phyloP scores from a whole-genome alignment of 768 basidiomycete genomes.

The Pleurotus djamor region DNA sequence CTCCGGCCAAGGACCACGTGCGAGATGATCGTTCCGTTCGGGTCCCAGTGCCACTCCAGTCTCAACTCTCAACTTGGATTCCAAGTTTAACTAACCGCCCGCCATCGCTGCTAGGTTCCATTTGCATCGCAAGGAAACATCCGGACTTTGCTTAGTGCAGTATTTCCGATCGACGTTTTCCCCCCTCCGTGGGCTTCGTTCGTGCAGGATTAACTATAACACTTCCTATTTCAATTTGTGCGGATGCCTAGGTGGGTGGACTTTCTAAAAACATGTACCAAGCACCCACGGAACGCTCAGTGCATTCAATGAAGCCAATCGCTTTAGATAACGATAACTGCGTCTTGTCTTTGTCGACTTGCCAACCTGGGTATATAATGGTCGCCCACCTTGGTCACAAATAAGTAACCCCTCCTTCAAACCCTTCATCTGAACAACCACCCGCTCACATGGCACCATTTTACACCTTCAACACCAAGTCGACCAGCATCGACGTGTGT shows the following conservation, averaged over 20 bases:
- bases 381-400: background rate
- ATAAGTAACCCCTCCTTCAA: background rate
- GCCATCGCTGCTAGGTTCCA: too few species aligned
- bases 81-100: too few species aligned
- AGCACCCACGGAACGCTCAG: background rate
- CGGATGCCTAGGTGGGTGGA: background rate
- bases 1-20: too few species aligned
- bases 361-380: background rate
- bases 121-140: too few species aligned
- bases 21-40: too few species aligned
- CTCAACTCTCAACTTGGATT: too few species aligned
- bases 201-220: background rate
- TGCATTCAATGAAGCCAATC: too few species aligned
- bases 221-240: background rate
- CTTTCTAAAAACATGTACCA: background rate
- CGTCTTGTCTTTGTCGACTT: too few species aligned
- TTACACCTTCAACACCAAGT: slow-evolving; percentile 42
- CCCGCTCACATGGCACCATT: slow-evolving; percentile 25
- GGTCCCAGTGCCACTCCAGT: too few species aligned
- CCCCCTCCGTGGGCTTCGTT: background rate
- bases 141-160: too few species aligned
- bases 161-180: too few species aligned
- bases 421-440: background rate
- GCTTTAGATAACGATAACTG: background rate
- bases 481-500: slow-evolving; percentile 41